Evolutionary conservation across 805 yeast genomes (phyloP), one percentile per base, ranked within the genome.

Genomic region (Barnettozyma botsteinii): DNA sequence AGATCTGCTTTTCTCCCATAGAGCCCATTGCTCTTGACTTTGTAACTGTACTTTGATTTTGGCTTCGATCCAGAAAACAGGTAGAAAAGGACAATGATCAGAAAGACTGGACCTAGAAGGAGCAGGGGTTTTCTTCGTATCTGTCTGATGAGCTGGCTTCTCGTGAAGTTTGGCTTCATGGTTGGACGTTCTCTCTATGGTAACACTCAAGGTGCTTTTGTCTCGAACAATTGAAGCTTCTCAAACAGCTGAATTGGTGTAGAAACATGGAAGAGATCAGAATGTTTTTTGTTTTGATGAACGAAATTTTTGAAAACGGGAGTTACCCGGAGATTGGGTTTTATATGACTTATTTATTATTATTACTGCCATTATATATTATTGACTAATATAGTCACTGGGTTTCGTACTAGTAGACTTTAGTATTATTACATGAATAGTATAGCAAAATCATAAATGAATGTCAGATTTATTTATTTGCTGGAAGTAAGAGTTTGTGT

Each of bases 101-200:
- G 48, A 11, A 73, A 50, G 23, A 76, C 41, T 6, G 80, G 79
- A 9, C 67, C 75, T 25, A 77, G 37, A 14, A 67, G 51, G 31
- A 67, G 60, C 34, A 70, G 52, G 12, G 83, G 83, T 46, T 64
- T 77, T 65, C 80, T 77, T 72, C 81, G 80, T 67, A 77, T 67
- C 50, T 69, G 73, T 46, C 79, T 73, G 5, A 74, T 38, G 20
- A 69, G 48, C 4, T 64, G 62, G 33, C 55, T 59, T 50, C 38
- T 54, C 43, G 48, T 54, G 32, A 56, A 39, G 12, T 52, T 53
- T 5, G 53, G 53, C 40, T 48, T 50, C 57, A 55, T 53, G 30
- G n/a, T n/a, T n/a, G n/a, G n/a, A n/a, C n/a, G n/a, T n/a, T n/a
- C n/a, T n/a, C n/a, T n/a, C n/a, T n/a, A n/a, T n/a, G n/a, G n/a